phyloP scores from a whole-genome alignment of 805 yeast genomes.

The Monosporozyma unispora region DNA sequence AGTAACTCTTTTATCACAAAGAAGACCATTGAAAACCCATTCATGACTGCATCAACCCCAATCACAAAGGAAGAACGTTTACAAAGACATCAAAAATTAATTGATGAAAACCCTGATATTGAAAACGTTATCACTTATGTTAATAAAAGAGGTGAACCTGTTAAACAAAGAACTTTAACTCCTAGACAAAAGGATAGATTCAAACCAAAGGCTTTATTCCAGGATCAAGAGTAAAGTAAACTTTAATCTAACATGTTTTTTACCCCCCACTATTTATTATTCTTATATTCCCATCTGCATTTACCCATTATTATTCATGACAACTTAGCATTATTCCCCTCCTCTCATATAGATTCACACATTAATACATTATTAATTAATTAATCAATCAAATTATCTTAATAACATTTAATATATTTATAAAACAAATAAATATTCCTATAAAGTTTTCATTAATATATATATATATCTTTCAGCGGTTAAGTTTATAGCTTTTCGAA shows the following conservation, averaged over 20 bases:
- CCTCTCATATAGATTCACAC: neutral
- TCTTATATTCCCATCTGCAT: neutral
- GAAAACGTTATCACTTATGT: slow-evolving; percentile 24
- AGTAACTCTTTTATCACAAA: slow-evolving; percentile 25
- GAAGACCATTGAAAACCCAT: slow-evolving; percentile 12
- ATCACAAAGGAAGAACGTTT: slow-evolving; percentile 9
- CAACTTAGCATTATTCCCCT: neutral
- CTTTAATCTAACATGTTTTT: neutral
- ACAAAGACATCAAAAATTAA: slow-evolving; percentile 9
- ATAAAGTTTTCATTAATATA: neutral
- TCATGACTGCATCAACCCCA: slow-evolving; percentile 5
- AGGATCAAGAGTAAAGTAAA: slow-evolving; percentile 4
- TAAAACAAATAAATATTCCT: neutral
- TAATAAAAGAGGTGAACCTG: slow-evolving; percentile 29
- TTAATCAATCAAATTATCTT: too few species aligned
- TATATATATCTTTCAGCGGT: neutral
- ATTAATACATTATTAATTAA: neutral
- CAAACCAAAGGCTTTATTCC: slow-evolving; percentile 26
- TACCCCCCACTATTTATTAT: too few species aligned
- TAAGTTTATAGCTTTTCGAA: neutral
- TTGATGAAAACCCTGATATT: slow-evolving; percentile 15
- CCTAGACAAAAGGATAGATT: slow-evolving; percentile 16
- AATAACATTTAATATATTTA: neutral
- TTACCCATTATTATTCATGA: neutral
- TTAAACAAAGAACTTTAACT: slow-evolving; percentile 17